Conservation (phyloP, 306 rosid genomes). For the Quercus variabilis region DNA sequence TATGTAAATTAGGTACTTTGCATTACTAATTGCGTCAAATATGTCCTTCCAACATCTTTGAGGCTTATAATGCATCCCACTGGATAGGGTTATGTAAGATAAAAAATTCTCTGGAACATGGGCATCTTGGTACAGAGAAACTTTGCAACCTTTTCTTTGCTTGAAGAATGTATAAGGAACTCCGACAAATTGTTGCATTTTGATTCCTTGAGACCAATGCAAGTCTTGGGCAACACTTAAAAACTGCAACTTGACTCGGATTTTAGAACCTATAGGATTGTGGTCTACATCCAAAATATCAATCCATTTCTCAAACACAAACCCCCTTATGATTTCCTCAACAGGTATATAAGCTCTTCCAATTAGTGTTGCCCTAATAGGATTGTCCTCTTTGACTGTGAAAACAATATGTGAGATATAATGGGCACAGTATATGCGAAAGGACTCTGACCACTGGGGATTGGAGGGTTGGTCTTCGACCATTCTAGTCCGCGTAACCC, state of each 20-base stretch:
- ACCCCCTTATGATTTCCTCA: conserved; percentile 35
- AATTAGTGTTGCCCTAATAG: conserved; percentile 66
- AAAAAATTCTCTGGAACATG: conserved; percentile 32
- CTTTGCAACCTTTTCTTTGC: conserved; percentile 60
- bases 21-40: conserved; percentile 49
- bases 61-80: conserved; percentile 18
- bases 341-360: conserved; percentile 72
- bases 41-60: conserved; percentile 81
- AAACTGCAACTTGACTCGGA: conserved; percentile 49
- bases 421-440: conserved; percentile 72
- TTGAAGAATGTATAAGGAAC: conserved; percentile 63
- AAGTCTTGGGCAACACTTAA: conserved; percentile 12
- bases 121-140: conserved; percentile 82
- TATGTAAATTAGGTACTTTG: conserved; percentile 62
- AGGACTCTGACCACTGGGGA: conserved; percentile 57
- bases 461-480: conserved; percentile 28
- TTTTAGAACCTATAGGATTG: conserved; percentile 40
- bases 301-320: conserved; percentile 29
- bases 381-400: conserved; percentile 65
- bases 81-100: conserved; percentile 11
- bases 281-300: conserved; percentile 62
- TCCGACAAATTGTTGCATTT: conserved; percentile 34
- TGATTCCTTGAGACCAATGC: conserved; percentile 55
- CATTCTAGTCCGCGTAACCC: conserved; percentile 53
- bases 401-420: conserved; percentile 48